phyloP scores from a whole-genome alignment of 2,329 filamentous ascomycete genomes.

The Colletotrichum falcatum region DNA sequence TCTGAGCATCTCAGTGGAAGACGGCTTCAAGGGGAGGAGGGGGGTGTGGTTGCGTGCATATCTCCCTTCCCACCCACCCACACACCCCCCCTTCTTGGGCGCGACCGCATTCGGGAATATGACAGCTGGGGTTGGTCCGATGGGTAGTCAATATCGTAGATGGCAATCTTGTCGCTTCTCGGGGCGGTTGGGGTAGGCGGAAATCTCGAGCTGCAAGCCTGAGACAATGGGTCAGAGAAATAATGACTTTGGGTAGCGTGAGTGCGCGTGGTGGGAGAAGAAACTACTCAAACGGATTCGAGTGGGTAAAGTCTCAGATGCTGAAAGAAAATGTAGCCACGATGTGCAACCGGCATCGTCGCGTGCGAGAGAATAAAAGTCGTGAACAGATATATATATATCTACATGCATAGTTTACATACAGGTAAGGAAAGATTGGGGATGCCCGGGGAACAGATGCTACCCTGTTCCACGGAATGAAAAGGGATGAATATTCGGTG shows the following conservation, averaged over 20 bases:
- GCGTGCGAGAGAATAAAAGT: background rate
- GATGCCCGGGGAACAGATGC: background rate
- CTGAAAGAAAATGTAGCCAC: background rate
- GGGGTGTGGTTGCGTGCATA: background rate
- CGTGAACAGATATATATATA: background rate
- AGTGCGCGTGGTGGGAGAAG: conserved; percentile 27
- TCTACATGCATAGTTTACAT: too few relatives aligned
- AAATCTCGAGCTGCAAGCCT: conserved; percentile 35
- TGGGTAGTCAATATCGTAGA: conserved; percentile 15
- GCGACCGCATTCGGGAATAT: conserved; percentile 3
- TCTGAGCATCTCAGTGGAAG: background rate
- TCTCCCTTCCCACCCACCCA: background rate
- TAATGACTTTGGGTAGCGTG: conserved; percentile 11
- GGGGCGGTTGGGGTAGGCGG: conserved; percentile 9
- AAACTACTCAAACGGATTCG: conserved; percentile 18
- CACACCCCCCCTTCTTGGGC: background rate
- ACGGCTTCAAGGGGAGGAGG: background rate
- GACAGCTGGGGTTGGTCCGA: conserved; percentile 16
- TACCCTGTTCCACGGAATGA: background rate
- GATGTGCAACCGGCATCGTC: conserved; percentile 29
- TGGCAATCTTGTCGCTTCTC: conserved; percentile 16
- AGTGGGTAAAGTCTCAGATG: background rate
- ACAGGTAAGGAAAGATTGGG: too few relatives aligned
- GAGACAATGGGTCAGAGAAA: conserved; percentile 40
- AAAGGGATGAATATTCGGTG: too few relatives aligned